phyloP scores from a whole-genome alignment of 805 yeast genomes.

The Yarrowia sp. region DNA sequence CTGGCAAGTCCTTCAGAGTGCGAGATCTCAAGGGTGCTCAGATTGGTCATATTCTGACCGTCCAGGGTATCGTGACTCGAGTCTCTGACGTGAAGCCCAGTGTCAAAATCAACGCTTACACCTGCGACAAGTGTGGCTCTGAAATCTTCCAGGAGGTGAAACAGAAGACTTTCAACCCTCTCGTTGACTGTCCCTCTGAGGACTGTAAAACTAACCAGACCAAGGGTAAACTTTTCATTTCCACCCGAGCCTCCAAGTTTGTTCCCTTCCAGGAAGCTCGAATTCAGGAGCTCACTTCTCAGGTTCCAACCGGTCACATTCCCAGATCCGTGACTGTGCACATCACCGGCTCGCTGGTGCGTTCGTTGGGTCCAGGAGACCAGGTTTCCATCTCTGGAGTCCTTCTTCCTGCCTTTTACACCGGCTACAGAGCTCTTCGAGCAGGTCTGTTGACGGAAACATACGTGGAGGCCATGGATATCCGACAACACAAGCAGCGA shows the following conservation, averaged over 20 bases:
- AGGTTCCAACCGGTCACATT: conserved; percentile 97
- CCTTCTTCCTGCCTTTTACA: conserved; percentile 91
- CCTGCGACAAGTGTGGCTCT: conserved; percentile 96
- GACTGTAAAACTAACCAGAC: conserved; percentile 80
- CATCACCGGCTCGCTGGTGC: conserved; percentile 88
- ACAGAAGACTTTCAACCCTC: conserved; percentile 83
- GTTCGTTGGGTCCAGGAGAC: conserved; percentile 92
- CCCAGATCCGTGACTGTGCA: conserved; percentile 88
- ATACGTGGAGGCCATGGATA: conserved; percentile 83
- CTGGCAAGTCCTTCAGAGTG: conserved; percentile 74
- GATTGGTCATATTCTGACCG: conserved; percentile 86
- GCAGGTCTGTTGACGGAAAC: conserved; percentile 97
- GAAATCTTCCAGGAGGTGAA: conserved; percentile 96
- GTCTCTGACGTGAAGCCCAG: conserved; percentile 96
- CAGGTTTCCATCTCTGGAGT: conserved; percentile 92
- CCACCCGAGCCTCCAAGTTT: conserved; percentile 95
- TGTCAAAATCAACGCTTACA: conserved; percentile 88
- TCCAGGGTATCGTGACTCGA: conserved; percentile 92
- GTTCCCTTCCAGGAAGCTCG: conserved; percentile 94
- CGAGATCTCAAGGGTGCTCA: conserved; percentile 85
- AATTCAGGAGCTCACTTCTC: conserved; percentile 91
- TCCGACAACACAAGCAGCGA: conserved; percentile 87
- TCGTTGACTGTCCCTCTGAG: conserved; percentile 81
- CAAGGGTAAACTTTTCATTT: conserved; percentile 87
- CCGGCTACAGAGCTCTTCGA: conserved; percentile 89